Evolutionary conservation across 108 stramenopile species (phyloP).

Genomic region (Parmales sp.): DNA sequence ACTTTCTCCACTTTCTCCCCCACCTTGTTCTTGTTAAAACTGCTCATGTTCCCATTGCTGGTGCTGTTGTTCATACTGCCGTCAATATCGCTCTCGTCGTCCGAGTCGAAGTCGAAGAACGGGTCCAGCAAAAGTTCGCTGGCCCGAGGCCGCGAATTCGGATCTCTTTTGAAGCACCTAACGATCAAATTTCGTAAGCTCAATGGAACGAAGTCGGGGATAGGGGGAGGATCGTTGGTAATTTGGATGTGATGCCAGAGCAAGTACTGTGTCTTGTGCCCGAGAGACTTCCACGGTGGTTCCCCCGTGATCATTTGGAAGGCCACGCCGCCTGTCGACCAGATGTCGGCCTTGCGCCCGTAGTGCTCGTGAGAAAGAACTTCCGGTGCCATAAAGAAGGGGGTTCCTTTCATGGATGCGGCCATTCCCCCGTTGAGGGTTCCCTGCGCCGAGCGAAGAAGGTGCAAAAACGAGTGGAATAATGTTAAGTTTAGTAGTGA

Average conservation of each 20-base stretch:
- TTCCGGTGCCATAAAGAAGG: conserved; percentile 89
- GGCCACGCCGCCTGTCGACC: conserved; percentile 77
- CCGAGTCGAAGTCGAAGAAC: conserved; percentile 23
- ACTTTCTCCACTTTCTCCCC: not conserved
- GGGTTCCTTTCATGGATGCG: conserved; percentile 60
- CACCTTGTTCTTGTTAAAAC: not conserved
- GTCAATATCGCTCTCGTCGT: conserved; percentile 2
- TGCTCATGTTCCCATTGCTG: not conserved
- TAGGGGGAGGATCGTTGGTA: conserved; percentile 38
- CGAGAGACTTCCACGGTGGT: conserved; percentile 82
- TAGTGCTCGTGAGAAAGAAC: conserved; percentile 74
- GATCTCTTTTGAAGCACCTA: conserved; percentile 59
- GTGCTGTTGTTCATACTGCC: too few species aligned
- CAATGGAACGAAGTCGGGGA: conserved; percentile 13
- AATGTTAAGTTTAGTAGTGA: too few species aligned
- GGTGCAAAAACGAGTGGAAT: conserved; percentile 41
- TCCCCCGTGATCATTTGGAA: conserved; percentile 74
- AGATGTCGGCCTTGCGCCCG: conserved; percentile 72
- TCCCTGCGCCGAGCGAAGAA: not conserved
- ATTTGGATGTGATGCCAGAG: conserved; percentile 68
- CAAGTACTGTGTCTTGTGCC: conserved; percentile 77
- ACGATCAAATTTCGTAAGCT: conserved; percentile 31
- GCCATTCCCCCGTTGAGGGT: conserved; percentile 44
- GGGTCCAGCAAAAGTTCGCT: conserved; percentile 25
- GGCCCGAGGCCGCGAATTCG: conserved; percentile 48